These are phyloP conservation scores for Eimeria necatrix DNA, from an alignment of 169 alveolate species.

Conservation along the genomic window DNA sequence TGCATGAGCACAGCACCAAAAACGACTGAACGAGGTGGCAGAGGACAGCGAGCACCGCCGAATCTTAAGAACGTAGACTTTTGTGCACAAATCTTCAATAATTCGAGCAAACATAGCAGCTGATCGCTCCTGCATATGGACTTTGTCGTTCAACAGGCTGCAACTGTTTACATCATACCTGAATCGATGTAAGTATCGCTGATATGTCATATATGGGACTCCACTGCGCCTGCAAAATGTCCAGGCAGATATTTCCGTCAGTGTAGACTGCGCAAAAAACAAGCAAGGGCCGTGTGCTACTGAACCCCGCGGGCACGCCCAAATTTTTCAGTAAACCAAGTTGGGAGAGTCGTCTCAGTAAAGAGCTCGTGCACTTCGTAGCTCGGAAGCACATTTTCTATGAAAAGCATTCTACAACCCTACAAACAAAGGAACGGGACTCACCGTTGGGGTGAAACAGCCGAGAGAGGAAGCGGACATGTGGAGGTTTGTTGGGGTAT, in stretches of 20 bases:
- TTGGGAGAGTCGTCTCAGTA: no score
- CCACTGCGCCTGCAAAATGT: conserved; percentile 97
- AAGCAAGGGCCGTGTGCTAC: not conserved
- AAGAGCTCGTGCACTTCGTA: no score
- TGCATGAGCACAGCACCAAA: conserved; percentile 78
- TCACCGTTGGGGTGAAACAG: conserved; percentile 92
- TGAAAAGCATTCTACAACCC: no score
- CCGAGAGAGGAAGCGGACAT: conserved; percentile 87
- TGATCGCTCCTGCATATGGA: no score
- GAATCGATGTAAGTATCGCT: conserved; percentile 97
- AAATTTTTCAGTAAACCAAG: not conserved
- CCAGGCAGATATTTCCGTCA: conserved; percentile 97
- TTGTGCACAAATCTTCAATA: no score
- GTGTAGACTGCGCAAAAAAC: conserved; percentile 89
- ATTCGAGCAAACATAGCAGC: no score
- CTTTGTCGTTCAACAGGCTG: no score
- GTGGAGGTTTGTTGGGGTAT: conserved; percentile 93
- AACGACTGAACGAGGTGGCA: not conserved
- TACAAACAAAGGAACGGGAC: not conserved
- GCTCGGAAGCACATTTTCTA: no score
- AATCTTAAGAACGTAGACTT: no score
- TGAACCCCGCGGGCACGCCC: not conserved
- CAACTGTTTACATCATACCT: conserved; percentile 15
- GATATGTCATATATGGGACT: conserved; percentile 98
- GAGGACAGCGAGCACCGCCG: no score